Evolutionary conservation across 768 basidiomycete genomes (phyloP), one percentile per base, ranked within the genome.

Genomic region (Amanita jacksonii): DNA sequence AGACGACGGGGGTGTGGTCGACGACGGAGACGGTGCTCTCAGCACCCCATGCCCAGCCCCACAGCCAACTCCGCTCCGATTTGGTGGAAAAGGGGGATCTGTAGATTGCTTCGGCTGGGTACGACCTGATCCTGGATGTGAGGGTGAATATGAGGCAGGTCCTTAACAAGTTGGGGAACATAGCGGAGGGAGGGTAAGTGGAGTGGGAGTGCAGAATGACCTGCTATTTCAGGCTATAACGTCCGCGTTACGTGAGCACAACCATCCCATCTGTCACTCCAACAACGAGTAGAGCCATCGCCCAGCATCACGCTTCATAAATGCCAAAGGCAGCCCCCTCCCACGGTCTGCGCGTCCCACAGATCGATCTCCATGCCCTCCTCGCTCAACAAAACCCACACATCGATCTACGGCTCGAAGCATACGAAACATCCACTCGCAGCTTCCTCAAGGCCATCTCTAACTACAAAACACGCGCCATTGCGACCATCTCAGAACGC

Each of bases 21-120:
- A 89, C 79, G 48, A 89, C 68, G 19, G 85, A 80, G 47, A 88
- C 84, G 20, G 77, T 70, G 49, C 77, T 77, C 51, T 81, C 79
- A 0, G 75, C 70, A 7, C 79, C 79, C 78, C 77, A 80, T 0
- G 77, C 73, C 79, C 79, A 81, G 5, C 70, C 71, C 76, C 75
- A 78, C 25, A 71, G 50, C 64, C 77, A 78, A 33, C 64, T 67
- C 18, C 66, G 70, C 42, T 81, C 79, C 0, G 77, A 71, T 42
- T 72, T 72, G 22, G 61, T 51, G 24, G 47, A 57, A 31, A 74
- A 59, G 24, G 57, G 38, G 13, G 54, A 52, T 22, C 52, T 39
- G 15, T 55, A 41, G 5, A 51, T 38, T 23, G 28, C 6, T 3
- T 65, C 62, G 25, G 69, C 54, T 7, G 69, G 66, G 54, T 32